Evolutionary conservation across 768 basidiomycete species (phyloP).

Genomic region (Melanogaster broomeanus): DNA sequence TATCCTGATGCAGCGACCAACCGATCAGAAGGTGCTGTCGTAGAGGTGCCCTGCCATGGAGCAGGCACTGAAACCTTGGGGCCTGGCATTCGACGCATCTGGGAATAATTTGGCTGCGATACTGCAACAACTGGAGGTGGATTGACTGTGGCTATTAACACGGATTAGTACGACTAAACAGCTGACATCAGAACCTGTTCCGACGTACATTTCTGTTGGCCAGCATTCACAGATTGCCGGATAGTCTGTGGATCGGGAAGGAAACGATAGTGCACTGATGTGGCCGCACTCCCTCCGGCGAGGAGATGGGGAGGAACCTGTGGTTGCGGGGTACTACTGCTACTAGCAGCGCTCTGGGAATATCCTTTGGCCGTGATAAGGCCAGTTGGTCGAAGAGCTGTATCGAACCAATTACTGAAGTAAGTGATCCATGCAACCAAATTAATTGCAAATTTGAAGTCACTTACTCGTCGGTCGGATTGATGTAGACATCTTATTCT

Average conservation of each 20-base stretch:
- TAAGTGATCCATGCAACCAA: too few relatives aligned
- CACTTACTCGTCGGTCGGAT: neutral
- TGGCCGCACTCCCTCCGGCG: too few relatives aligned
- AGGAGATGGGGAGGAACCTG: too few relatives aligned
- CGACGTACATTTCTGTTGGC: neutral
- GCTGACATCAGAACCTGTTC: too few relatives aligned
- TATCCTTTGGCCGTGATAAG: neutral
- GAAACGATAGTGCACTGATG: too few relatives aligned
- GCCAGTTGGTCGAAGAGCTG: too few relatives aligned
- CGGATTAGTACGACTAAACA: too few relatives aligned
- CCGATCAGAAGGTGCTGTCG: neutral
- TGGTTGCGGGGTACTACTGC: too few relatives aligned
- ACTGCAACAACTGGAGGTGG: conserved; percentile 1
- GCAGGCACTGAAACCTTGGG: neutral
- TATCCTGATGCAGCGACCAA: neutral
- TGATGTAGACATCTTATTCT: neutral
- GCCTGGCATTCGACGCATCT: neutral
- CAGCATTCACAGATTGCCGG: neutral
- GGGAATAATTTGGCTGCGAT: neutral
- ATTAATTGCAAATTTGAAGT: too few relatives aligned
- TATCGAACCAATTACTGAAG: too few relatives aligned
- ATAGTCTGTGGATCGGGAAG: neutral
- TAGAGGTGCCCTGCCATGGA: neutral
- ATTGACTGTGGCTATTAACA: neutral
- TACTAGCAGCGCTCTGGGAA: too few relatives aligned